Base-by-base conservation (phyloP, 2,329 filamentous ascomycete genomes). In the Mycosphaerella arachidis region DNA sequence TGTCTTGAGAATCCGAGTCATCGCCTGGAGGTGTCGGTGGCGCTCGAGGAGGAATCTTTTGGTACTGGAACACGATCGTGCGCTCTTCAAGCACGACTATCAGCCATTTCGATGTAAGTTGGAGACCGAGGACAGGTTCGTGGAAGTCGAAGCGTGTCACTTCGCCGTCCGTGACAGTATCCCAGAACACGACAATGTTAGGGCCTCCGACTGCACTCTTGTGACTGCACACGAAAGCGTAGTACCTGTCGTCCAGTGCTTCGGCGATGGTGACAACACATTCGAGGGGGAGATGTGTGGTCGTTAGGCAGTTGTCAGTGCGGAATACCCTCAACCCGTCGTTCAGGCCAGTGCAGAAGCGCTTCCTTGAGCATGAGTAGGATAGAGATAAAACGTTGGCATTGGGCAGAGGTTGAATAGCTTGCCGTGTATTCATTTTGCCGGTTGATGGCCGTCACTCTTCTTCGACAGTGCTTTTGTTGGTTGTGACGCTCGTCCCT, bases 201-300 rank as follows among this genome's bases (percentile, higher is more conserved):
- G 80, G 65, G 37, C 66, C 68, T 63, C 68, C 63, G 58, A 53
- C 54, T 24, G 63, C 53, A 8, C 55, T 56, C 68, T 84, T 89
- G 53, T 94, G 92, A 67, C 93, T 93, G 64, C 92, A 92, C 57
- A 97, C 91, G 9, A 97, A 82, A 30, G 91, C 93, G 37, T 97
- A 81, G 73, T 92, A 96, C 18, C 72, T 67, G 58, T 74, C 72
- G 55, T 75, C 72, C 48, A 73, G 62, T 8, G 62, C 62, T n/a
- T 69, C 69, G 9, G 68, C 71, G 27, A 74, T 67, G 30, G 66
- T 67, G 7, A 70, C 60, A 16, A 67, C 66, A 46, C 64, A 64
- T 30, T 69, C 66, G 18, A 59, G 55, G 3, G 59, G 58, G 7
- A 68, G 52, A 8, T 29, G 33, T 8, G 64, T 62, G 8, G 72